Base-by-base conservation (phyloP, 352 stramenopile species). In the Phytopythium chamaehyphon region DNA sequence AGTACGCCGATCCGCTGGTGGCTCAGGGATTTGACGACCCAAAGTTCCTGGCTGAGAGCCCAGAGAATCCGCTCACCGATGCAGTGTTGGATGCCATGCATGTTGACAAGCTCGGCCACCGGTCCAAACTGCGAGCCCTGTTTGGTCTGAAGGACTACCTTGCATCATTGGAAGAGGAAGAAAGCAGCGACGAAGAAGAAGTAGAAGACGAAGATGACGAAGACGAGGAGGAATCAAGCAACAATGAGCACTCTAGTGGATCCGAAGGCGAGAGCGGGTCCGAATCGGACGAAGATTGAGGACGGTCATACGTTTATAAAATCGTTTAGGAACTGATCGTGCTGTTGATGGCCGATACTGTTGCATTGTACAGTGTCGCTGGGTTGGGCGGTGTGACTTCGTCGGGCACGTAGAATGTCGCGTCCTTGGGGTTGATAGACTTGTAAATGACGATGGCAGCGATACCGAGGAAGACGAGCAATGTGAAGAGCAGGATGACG, bases 401-500 rank as follows among this genome's bases (percentile, higher is more conserved):
- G 46, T 93, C 84, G 3, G 84, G 82, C 35, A 93, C 76, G 66
- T 91, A 90, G 48, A 95, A 92, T 23, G 80, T 93, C 33, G 48
- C 79, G 63, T 91, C 70, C 6, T 84, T 62, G 7, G 83, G 84
- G 47, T 93, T 72, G 10, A 88, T 54, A 23, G 81, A 74, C 54
- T 90, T 91, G 81, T 93, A 95, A 38, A 87, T 75, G 23, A 93
- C 82, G 52, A 93, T 95, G 24, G 58, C 80, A 4, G 80, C 80
- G 47, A 95, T 91, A 54, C 74, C 78, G 19, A 74, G 64, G 54
- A 95, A 92, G 19, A 92, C 76, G 14, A 92, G 67, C 23, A 95
- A 83, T 21, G 80, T 73, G 45, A 90, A 80, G 35, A 92, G 63
- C 43, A 93, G 54, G 49, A 95, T 91, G 40, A 95, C 65, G 56